Evolutionary conservation across 805 yeast genomes (phyloP), one percentile per base, ranked within the genome.

Genomic region (Teunomyces stri): DNA sequence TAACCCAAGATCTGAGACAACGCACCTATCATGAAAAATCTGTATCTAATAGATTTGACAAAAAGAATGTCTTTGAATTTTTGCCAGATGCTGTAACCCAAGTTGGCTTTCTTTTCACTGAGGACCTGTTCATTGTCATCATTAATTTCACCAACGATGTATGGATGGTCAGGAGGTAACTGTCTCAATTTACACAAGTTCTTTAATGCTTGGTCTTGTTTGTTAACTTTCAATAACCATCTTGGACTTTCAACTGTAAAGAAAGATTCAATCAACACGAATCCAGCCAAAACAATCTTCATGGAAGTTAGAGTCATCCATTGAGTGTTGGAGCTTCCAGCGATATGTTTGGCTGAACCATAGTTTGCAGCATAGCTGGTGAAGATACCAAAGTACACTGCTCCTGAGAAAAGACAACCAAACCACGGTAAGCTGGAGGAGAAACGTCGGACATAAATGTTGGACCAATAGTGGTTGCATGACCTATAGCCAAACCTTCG

Each of bases 401-500:
- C 77, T 49, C 85, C 84, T 3, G 82, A 75, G 56, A 78, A 81
- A 33, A 78, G 62, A 64, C 80, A 75, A 42, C 70, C 73, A 55
- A 53, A 36, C 84, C 84, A 61, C 85, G 69, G 47, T 76, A 72
- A 29, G 73, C 63, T 36, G 70, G 67, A 15, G 85, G 84, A 12
- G 83, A 68, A 31, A 76, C 71, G 56, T 80, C 85, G 3, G 81
- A 70, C 41, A 78, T 57, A 53, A 78, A 79, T 44, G 78, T 68
- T 11, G 84, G 84, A 5, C 83, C 84, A 50, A 76, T 69, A 13
- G 80, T 79, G 7, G 78, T 74, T 6, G 84, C 75, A 53, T 78
- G 79, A n/a, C 85, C 84, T 44, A 80, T 66, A 20, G 78, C 79
- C 13, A 78, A 56, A 20, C 85, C 85, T 54, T 79, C 82, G 42